Base-by-base conservation (phyloP, 2,329 filamentous ascomycete genomes). In the Ophiostoma populinum region DNA sequence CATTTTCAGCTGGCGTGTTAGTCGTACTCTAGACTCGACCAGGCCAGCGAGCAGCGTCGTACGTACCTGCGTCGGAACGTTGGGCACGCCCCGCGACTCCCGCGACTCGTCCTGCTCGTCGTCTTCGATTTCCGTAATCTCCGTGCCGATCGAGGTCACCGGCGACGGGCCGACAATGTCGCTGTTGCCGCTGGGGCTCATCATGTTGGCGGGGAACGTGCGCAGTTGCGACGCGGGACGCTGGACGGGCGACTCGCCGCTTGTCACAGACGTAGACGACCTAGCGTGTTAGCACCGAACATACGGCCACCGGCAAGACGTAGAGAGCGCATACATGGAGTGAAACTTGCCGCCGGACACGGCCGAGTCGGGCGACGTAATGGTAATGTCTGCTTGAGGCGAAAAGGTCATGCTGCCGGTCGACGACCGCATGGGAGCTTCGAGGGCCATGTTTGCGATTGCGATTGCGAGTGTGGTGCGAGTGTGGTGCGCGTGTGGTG, bases 91-190 rank as follows among this genome's bases (percentile, higher is more conserved):
- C 12, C 11, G 15, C 15, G 10, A 13, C 4, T 12, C 10, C 12
- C 11, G 15, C 15, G 10, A 13, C 4, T 39, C 43, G 10, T 20
- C 24, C 5, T 33, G 25, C n/a, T 41, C 66, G 43, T 85, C 79
- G 43, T 87, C 81, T 42, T 90, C 82, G 36, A 90, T 85, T 51
- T 90, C 82, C 9, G 82, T 87, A 25, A 70, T 75, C 47, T 78
- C 79, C 17, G 82, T 90, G 40, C 80, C 80, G 51, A 80, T 86
- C 25, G 82, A 90, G 34, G 83, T 85, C 17, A 87, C 80, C 7
- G 82, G 81, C 13, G 81, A 87, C 8, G 81, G 81, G 26, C 82
- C 80, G 35, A 85, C 76, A 44, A 76, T 69, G 46, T 79, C 74
- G 50, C 66, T 75, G 46, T 79, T 74, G 49, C 66, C 75, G 48